These are phyloP conservation scores for Magnolia kwangsiensis DNA, from an alignment of 164 flowering plant species.

Conservation along the genomic window DNA sequence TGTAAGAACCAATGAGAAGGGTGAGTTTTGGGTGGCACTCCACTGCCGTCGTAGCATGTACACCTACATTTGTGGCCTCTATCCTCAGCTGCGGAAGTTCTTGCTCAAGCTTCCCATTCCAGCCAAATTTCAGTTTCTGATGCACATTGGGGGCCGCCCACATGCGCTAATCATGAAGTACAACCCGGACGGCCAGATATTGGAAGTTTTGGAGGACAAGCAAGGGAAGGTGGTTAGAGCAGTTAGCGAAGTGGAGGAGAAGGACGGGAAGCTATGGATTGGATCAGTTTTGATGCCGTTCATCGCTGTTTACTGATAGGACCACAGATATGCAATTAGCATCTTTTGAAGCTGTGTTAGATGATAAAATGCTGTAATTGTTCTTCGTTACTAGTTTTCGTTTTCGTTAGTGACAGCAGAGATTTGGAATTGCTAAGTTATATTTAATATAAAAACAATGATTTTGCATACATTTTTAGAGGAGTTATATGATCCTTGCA, in stretches of 20 bases:
- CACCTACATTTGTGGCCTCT: slow-evolving; percentile 24
- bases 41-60: slow-evolving; percentile 50
- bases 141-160: slow-evolving; percentile 49
- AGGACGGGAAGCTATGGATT: slow-evolving; percentile 87
- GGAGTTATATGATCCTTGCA: too few relatives aligned
- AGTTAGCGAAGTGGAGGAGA: slow-evolving; percentile 88
- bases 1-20: slow-evolving; percentile 70
- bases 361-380: not conserved
- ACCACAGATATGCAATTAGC: slow-evolving; percentile 11
- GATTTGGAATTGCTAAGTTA: not conserved
- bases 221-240: slow-evolving; percentile 81
- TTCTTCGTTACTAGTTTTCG: not conserved
- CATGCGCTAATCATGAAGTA: slow-evolving; percentile 55
- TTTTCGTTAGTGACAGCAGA: not conserved
- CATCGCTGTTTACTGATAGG: slow-evolving; percentile 61
- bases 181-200: slow-evolving; percentile 70
- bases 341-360: not conserved
- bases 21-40: slow-evolving; percentile 92
- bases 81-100: slow-evolving; percentile 50
- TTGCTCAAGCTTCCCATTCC: slow-evolving; percentile 69
- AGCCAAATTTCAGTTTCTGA: slow-evolving; percentile 41
- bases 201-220: slow-evolving; percentile 73
- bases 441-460: not conserved
- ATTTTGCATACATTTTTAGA: too few relatives aligned
- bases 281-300: slow-evolving; percentile 88